phyloP scores from a whole-genome alignment of 805 yeast genomes.

The Starmerella bombi region DNA sequence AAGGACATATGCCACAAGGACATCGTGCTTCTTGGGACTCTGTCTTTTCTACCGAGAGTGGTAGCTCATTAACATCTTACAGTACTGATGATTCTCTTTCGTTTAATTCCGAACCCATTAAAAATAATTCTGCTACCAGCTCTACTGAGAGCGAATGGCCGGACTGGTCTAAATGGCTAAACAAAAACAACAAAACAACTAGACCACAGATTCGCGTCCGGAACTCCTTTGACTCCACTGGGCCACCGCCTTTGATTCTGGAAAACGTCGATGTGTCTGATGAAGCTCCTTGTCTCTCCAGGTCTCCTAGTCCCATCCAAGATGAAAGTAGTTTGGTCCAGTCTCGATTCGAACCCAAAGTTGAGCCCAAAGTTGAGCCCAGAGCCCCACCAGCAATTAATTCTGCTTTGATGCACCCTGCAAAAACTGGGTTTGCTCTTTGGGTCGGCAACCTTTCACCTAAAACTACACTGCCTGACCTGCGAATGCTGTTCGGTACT shows the following conservation, averaged over 20 bases:
- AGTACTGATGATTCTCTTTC: neutral
- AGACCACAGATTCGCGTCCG: neutral
- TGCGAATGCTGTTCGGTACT: conserved; percentile 29
- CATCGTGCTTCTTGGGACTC: neutral
- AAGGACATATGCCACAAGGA: too few species aligned
- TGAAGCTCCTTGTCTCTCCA: neutral
- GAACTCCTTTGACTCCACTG: neutral
- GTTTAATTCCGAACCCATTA: too few species aligned
- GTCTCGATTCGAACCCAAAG: too few species aligned
- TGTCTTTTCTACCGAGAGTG: neutral
- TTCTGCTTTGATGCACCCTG: conserved; percentile 24
- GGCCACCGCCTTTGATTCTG: neutral
- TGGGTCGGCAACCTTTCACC: conserved; percentile 37
- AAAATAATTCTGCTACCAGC: too few species aligned
- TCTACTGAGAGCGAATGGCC: conserved; percentile 1
- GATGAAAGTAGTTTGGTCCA: too few species aligned
- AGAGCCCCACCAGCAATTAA: too few species aligned
- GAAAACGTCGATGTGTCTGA: neutral
- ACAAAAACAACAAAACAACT: neutral
- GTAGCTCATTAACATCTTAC: neutral
- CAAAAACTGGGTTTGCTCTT: conserved; percentile 30
- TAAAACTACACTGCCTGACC: conserved; percentile 27
- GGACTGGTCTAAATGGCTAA: conserved; percentile 2
- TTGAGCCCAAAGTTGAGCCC: too few species aligned
- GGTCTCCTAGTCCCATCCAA: neutral